These are phyloP conservation scores for Cordyceps farinosa DNA, from an alignment of 2,329 filamentous ascomycete genomes.

Conservation along the genomic window DNA sequence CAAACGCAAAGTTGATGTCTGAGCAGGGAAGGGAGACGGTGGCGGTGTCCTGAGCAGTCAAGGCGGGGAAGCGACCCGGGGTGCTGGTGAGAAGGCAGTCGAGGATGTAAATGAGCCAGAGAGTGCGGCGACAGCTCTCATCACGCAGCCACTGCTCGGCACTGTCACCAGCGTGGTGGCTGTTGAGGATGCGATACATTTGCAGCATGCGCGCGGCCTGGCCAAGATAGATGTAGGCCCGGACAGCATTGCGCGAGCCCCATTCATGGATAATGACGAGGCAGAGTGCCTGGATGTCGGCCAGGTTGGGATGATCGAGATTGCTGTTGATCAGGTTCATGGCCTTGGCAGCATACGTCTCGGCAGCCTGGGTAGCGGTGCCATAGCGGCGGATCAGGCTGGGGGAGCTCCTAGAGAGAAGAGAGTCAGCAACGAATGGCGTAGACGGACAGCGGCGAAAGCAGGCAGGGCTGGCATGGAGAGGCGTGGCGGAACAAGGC, in stretches of 20 bases:
- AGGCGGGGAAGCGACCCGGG: constrained; percentile 55
- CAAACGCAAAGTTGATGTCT: constrained; percentile 62
- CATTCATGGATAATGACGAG: constrained; percentile 61
- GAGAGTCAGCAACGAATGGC: background rate
- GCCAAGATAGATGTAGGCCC: constrained; percentile 60
- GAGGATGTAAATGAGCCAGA: constrained; percentile 61
- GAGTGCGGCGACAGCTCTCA: constrained; percentile 57
- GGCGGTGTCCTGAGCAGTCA: constrained; percentile 51
- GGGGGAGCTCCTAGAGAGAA: constrained; percentile 47
- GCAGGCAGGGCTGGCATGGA: background rate
- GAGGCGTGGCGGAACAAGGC: constrained; percentile 4
- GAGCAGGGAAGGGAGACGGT: constrained; percentile 56
- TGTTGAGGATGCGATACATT: constrained; percentile 59
- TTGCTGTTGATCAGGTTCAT: constrained; percentile 55
- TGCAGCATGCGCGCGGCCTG: constrained; percentile 62
- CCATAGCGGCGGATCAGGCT: constrained; percentile 57
- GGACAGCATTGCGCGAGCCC: constrained; percentile 58
- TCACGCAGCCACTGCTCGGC: constrained; percentile 59
- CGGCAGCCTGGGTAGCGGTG: constrained; percentile 51
- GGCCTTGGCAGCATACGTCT: constrained; percentile 57
- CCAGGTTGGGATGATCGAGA: constrained; percentile 56
- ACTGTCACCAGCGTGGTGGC: constrained; percentile 48
- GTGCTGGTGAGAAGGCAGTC: constrained; percentile 61
- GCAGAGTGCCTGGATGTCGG: constrained; percentile 59
- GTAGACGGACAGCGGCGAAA: background rate